Evolutionary conservation across 305 asterid species (phyloP), one percentile per base, ranked within the genome.

Genomic region (Nicotiana rustica): DNA sequence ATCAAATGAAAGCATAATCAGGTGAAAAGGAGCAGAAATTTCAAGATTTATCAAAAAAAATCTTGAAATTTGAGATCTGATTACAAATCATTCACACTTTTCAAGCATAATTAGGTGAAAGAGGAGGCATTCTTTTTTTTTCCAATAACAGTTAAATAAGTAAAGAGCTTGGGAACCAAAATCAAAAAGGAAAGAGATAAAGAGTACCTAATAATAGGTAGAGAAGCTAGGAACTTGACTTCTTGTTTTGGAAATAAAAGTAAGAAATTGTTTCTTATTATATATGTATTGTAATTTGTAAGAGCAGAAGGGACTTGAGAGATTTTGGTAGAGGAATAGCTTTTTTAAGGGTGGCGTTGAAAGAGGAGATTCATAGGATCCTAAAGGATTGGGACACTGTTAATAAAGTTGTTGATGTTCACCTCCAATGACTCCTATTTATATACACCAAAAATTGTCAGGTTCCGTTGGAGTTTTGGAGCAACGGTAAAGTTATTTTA

Each of bases 21-120:
- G 17, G 9, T 21, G 29, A 10, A 79, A 69, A 49, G 8, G 19
- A 10, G 14, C 4, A 73, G 8, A 75, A 52, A 6, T 10, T 67
- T 67, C 25, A 52, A 55, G 68, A 81, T 6, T 31, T 14, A 62
- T 29, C 2, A 29, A 29, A 5, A 10, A 10, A 67, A 36, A 44
- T 67, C 79, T 67, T 18, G 64, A 80, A 80, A 52, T 6, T 67
- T 67, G 36, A 55, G 83, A 81, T 81, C 78, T 80, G 14, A 64
- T 44, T 52, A 79, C 44, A 64, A 0, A 18, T 66, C 78, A 80
- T 65, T 17, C 83, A n/a, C 6, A 76, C 29, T 41, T 68, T 67
- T 71, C 79, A 81, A n/a, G 12, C 66, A 71, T 52, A 67, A 80
- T 41, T 35, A 14, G 8, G 18, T 33, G 41, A 33, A n/a, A 52